These are phyloP conservation scores for Dalbergia oliveri DNA, from an alignment of 306 rosid genomes.

Conservation along the genomic window DNA sequence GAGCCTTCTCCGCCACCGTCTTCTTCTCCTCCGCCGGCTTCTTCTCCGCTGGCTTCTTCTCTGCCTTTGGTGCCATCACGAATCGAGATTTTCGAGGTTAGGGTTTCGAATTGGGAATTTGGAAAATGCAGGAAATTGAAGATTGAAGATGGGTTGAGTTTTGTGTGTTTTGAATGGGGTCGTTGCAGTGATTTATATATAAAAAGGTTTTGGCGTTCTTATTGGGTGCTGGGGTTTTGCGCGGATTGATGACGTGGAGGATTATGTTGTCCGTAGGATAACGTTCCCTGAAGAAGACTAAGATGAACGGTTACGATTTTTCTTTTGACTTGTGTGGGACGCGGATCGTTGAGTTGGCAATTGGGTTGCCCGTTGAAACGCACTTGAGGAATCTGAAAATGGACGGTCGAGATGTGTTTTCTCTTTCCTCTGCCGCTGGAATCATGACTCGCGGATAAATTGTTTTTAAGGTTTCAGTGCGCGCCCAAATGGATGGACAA, in stretches of 20 bases:
- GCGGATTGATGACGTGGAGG: conserved; percentile 52
- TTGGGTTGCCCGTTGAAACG: not conserved
- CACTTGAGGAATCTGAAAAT: not conserved
- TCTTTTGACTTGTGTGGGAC: too few species aligned
- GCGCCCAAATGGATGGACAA: conserved; percentile 7
- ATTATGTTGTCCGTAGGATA: not conserved
- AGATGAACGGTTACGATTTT: conserved; percentile 21
- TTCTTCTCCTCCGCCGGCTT: conserved; percentile 78
- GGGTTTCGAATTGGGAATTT: conserved; percentile 32
- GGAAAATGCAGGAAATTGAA: not conserved
- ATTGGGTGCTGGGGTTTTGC: conserved; percentile 35
- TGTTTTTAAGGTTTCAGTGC: not conserved
- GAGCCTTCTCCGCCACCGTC: conserved; percentile 70
- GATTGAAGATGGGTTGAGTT: not conserved
- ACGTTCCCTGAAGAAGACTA: fast-evolving
- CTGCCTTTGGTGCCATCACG: conserved; percentile 71
- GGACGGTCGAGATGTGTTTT: conserved; percentile 30
- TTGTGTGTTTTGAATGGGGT: not conserved
- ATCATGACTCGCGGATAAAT: too few species aligned
- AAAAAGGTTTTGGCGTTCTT: not conserved
- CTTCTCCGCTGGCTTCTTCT: conserved; percentile 75
- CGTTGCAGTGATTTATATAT: conserved; percentile 21
- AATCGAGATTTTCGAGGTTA: not conserved
- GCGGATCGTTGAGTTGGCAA: conserved; percentile 48
- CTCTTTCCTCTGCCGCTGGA: not conserved